Percentiles rank a stretch among this genome's conserved stretches.
Conservation (phyloP, 1,284 basidiomycete species). For the Cutaneotrichosporon cutaneum region DNA sequence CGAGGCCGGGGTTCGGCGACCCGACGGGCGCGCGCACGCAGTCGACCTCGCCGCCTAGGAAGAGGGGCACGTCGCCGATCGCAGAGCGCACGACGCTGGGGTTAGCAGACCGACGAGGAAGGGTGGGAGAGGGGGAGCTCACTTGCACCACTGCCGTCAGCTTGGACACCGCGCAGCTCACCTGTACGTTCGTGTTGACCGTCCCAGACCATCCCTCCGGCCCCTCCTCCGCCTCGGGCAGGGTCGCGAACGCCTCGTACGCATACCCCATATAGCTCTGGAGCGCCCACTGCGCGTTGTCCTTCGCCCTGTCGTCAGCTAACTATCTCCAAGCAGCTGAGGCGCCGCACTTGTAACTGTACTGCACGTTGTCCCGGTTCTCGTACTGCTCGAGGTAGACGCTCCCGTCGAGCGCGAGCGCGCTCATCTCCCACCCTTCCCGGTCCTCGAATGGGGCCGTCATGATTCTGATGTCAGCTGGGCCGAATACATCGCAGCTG, state of each 20-base stretch:
- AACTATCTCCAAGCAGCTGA: neutral
- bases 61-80: slow-evolving; percentile 72
- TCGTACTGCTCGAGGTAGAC: slow-evolving; percentile 82
- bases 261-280: slow-evolving; percentile 51
- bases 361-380: slow-evolving; percentile 33
- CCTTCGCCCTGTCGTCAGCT: slow-evolving; percentile 16
- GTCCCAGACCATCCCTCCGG: slow-evolving; percentile 73
- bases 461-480: slow-evolving; percentile 16
- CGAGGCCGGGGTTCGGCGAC: slow-evolving; percentile 42
- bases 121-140: slow-evolving; percentile 9
- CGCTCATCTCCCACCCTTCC: slow-evolving; percentile 80
- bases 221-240: slow-evolving; percentile 42
- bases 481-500: neutral
- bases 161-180: slow-evolving; percentile 13
- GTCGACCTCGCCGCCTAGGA: slow-evolving; percentile 94
- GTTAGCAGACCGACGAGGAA: neutral
- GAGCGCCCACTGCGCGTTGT: slow-evolving; percentile 36
- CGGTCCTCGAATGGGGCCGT: slow-evolving; percentile 76
- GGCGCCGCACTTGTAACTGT: slow-evolving; percentile 30
- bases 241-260: slow-evolving; percentile 50
- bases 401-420: slow-evolving; percentile 71
- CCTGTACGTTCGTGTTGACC: slow-evolving; percentile 83
- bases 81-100: slow-evolving; percentile 78
- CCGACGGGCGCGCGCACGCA: slow-evolving; percentile 62
- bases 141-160: slow-evolving; percentile 71